Evolutionary conservation across 2,329 filamentous ascomycete species (phyloP).

Genomic region (Fusarium sp.): DNA sequence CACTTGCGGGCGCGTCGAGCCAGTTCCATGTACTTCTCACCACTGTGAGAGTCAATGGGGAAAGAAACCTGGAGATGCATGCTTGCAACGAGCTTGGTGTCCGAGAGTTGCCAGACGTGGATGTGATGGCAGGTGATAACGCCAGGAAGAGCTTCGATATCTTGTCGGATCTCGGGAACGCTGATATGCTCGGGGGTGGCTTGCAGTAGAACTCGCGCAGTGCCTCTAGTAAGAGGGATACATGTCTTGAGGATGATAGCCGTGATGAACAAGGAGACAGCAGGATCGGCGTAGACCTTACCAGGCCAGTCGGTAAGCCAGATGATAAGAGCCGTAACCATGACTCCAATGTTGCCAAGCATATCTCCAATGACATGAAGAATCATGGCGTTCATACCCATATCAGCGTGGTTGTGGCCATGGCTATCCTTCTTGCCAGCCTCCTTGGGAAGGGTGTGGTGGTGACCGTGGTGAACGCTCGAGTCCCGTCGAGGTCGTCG

Average conservation of each 20-base stretch:
- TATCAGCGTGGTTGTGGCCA: conserved; percentile 84
- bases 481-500: conserved; percentile 61
- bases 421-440: conserved; percentile 72
- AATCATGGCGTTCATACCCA: conserved; percentile 93
- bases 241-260: conserved; percentile 80
- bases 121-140: conserved; percentile 94
- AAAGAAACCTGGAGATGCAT: conserved; percentile 94
- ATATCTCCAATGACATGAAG: conserved; percentile 85
- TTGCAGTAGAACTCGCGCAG: conserved; percentile 90
- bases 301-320: conserved; percentile 88
- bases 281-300: conserved; percentile 89
- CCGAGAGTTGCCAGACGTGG: conserved; percentile 97
- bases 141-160: conserved; percentile 87
- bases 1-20: conserved; percentile 86
- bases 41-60: conserved; percentile 84
- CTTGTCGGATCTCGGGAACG: conserved; percentile 90
- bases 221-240: conserved; percentile 82
- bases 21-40: conserved; percentile 89
- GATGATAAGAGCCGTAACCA: conserved; percentile 85
- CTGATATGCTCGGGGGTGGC: conserved; percentile 91
- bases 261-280: conserved; percentile 94
- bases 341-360: conserved; percentile 88
- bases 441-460: conserved; percentile 82
- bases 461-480: conserved; percentile 77
- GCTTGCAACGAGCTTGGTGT: conserved; percentile 92